Conservation (phyloP, 2,329 filamentous ascomycete species). For the Uncinocarpus reesii region DNA sequence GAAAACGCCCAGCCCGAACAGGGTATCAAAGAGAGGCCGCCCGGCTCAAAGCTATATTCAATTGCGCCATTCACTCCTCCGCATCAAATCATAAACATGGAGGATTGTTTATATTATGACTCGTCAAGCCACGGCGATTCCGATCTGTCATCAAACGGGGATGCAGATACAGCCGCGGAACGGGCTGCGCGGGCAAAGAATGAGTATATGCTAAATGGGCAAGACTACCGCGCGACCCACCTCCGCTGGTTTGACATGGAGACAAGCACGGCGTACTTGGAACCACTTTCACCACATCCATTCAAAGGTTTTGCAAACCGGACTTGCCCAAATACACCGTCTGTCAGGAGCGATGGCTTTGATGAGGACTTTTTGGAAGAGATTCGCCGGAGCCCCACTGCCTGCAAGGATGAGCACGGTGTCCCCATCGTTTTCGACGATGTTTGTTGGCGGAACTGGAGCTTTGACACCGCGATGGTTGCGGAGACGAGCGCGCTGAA, state of each 20-base stretch:
- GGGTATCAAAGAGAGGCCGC: not conserved
- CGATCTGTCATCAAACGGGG: too few species aligned
- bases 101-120: not conserved
- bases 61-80: not conserved
- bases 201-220: too few species aligned
- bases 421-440: not conserved
- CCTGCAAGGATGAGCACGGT: not conserved
- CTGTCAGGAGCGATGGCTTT: not conserved
- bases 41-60: not conserved
- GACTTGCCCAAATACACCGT: not conserved
- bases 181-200: too few species aligned
- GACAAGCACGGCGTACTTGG: not conserved
- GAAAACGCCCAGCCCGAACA: not conserved
- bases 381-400: not conserved
- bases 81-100: not conserved
- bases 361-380: not conserved
- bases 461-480: not conserved
- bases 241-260: not conserved
- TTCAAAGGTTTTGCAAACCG: not conserved
- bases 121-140: not conserved
- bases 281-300: slow-evolving; percentile 1
- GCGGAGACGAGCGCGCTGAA: not conserved
- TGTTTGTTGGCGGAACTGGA: not conserved
- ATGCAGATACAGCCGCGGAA: too few species aligned
- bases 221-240: not conserved